Evolutionary conservation across 1,284 basidiomycete genomes (phyloP), one percentile per base, ranked within the genome.

Genomic region (Austroboletus rostrupii): DNA sequence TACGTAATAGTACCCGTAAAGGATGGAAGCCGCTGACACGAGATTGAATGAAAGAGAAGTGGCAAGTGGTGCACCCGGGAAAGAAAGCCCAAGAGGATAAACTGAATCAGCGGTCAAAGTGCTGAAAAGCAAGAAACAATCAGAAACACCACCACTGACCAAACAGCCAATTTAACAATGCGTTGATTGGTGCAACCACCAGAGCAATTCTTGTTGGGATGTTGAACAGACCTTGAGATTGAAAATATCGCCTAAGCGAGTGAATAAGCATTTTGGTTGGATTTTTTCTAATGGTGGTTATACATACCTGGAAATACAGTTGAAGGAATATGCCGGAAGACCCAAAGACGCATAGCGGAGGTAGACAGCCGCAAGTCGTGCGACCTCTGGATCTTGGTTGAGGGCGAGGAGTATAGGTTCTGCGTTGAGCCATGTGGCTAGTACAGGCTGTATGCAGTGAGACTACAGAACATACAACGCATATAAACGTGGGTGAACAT

Each of bases 51-150:
- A 90, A 51, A 96, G 77, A 0, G 90, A 85, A 0, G 92, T 94
- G 0, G 95, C 90, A 21, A 98, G 75, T 0, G 96, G 96, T 2
- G 95, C 96, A 7, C 96, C 96, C 47, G 91, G 83, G 70, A 95
- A 99, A 9, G 96, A 96, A 0, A 98, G 73, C 16, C 89, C 76
- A 49, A 94, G 70, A 16, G 81, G 73, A 40, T 78, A 93, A 0
- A 96, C 90, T 87, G 90, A 80, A 81, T 43, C 43, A 47, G 53
- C 17, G 10, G 33, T 21, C 43, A 45, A 17, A 5, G 3, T 45
- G 10, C 10, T 28, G 26, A 48, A 51, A 35, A n/a, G 47, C 21
- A 52, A 48, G 40, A 48, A 49, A 37, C 19, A 26, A 49, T 21
- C 31, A 20, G 2, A 8, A 39, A 31, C 7, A 14, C 19, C 23